phyloP scores from a whole-genome alignment of 1,284 basidiomycete species.

The Trichosporon sp. region DNA sequence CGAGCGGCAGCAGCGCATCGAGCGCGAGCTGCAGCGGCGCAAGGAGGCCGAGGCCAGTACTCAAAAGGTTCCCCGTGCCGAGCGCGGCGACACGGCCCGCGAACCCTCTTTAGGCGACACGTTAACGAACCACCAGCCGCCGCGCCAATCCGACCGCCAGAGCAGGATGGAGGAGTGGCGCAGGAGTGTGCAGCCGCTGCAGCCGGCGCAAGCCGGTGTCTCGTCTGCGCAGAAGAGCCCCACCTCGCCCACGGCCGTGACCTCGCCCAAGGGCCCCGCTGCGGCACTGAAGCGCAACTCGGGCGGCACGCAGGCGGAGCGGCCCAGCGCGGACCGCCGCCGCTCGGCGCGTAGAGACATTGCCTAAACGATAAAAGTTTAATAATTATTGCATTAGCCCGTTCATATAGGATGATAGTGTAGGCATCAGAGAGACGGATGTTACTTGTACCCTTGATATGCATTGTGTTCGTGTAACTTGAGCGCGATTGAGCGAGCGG shows the following conservation, averaged over 20 bases:
- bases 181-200: slow-evolving; percentile 12
- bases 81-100: slow-evolving; percentile 25
- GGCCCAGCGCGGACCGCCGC: slow-evolving; percentile 14
- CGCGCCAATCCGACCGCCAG: slow-evolving; percentile 17
- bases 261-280: too few species aligned
- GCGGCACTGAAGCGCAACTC: not conserved
- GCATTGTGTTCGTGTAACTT: not conserved
- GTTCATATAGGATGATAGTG: too few species aligned
- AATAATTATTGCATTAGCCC: too few species aligned
- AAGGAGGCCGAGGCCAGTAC: not conserved
- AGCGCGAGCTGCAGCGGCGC: slow-evolving; percentile 25
- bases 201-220: too few species aligned
- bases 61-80: not conserved
- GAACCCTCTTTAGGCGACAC: slow-evolving; percentile 11
- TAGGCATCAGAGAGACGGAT: not conserved
- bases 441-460: not conserved
- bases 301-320: not conserved
- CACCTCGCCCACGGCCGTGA: too few species aligned
- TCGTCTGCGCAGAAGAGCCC: too few species aligned
- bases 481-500: too few species aligned
- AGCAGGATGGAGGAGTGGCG: slow-evolving; percentile 32
- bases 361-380: not conserved
- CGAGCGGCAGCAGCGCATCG: slow-evolving; percentile 23
- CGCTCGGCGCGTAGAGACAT: slow-evolving; percentile 14
- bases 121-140: slow-evolving; percentile 8